Evolutionary conservation across 2,329 filamentous ascomycete genomes (phyloP).

Genomic region (Metarhizium guizhouense): DNA sequence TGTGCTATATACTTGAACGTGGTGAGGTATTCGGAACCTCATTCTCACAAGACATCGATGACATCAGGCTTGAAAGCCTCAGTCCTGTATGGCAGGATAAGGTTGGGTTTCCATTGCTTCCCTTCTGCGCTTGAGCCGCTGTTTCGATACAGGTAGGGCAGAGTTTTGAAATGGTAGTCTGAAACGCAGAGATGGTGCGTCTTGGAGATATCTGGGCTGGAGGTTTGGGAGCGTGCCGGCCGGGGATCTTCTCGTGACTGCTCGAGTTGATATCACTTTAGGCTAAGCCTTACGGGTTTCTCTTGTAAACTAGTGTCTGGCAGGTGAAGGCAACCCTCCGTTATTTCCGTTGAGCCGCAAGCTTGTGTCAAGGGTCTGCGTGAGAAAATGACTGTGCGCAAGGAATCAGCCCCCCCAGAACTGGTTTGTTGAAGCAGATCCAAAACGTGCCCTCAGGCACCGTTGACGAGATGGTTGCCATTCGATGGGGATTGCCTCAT

Average conservation of each 20-base stretch:
- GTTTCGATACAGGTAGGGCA: background rate
- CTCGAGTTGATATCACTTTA: too few relatives aligned
- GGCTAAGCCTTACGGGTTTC: too few relatives aligned
- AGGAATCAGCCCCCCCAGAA: too few relatives aligned
- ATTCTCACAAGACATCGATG: background rate
- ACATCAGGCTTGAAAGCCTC: background rate
- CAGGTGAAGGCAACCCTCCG: too few relatives aligned
- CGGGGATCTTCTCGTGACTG: too few relatives aligned
- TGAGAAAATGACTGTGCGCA: too few relatives aligned
- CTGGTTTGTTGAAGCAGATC: background rate
- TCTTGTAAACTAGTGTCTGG: too few relatives aligned
- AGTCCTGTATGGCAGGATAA: too few relatives aligned
- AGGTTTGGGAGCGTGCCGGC: background rate
- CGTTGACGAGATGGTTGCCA: background rate
- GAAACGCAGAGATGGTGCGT: background rate
- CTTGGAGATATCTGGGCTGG: background rate
- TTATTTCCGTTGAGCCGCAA: too few relatives aligned
- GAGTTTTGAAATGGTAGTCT: background rate
- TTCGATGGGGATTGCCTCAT: too few relatives aligned
- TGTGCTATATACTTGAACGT: background rate
- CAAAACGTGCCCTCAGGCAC: background rate
- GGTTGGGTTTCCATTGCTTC: too few relatives aligned
- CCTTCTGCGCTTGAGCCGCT: background rate
- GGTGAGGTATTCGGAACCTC: background rate
- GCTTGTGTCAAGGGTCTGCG: too few relatives aligned